A percentile compares a stretch with the other conserved stretches of the same genome.
Evolutionary conservation across 1,284 basidiomycete species (phyloP).

Genomic region (Cystobasidium pallidum): DNA sequence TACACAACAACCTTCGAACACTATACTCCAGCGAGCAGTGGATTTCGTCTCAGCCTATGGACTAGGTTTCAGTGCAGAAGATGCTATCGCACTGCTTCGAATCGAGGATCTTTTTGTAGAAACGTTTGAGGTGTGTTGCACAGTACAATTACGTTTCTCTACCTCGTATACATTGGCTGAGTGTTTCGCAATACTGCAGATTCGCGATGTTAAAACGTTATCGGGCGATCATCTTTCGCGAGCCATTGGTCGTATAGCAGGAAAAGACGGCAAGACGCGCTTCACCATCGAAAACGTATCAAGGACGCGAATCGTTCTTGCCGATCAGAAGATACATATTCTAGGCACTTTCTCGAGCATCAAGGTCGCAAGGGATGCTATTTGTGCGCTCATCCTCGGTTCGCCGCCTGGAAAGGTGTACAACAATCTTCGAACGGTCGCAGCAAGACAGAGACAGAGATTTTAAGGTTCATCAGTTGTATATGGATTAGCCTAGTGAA

Average conservation of each 20-base stretch:
- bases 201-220: conserved; percentile 97
- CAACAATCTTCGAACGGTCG: conserved; percentile 77
- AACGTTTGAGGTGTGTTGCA: conserved; percentile 70
- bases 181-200: conserved; percentile 60
- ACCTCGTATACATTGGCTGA: too few species aligned
- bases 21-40: conserved; percentile 85
- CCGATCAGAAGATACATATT: conserved; percentile 94
- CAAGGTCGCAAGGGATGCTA: conserved; percentile 92
- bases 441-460: conserved; percentile 88
- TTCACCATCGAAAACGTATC: conserved; percentile 98
- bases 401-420: conserved; percentile 95
- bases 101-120: conserved; percentile 97
- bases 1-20: conserved; percentile 61
- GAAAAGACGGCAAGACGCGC: conserved; percentile 96
- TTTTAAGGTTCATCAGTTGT: not conserved
- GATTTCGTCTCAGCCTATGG: conserved; percentile 97
- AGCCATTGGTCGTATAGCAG: conserved; percentile 96
- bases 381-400: conserved; percentile 91
- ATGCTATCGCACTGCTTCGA: conserved; percentile 90
- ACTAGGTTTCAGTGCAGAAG: conserved; percentile 82
- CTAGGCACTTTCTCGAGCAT: conserved; percentile 95
- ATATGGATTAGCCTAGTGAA: not conserved
- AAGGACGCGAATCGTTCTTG: conserved; percentile 91
- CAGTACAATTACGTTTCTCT: not conserved
- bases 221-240: conserved; percentile 95